Evolutionary conservation across 441 rosid genomes (phyloP).

Genomic region (Arabidopsis hybrid): DNA sequence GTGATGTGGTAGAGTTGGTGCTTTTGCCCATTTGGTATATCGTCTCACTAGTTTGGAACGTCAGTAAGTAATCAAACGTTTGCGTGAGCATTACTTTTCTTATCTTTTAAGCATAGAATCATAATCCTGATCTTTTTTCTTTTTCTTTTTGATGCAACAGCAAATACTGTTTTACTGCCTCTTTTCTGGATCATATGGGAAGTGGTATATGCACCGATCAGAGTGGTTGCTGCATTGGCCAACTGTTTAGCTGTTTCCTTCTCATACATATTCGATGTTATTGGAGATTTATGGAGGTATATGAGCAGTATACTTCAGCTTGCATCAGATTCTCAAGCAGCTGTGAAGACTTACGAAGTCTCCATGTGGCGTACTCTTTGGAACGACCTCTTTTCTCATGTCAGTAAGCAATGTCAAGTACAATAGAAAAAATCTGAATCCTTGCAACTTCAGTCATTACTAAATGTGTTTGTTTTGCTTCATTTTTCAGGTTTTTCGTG

Average conservation of each 20-base stretch:
- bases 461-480: conserved; percentile 16
- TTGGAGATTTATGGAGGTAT: conserved; percentile 63
- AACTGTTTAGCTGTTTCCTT: conserved; percentile 54
- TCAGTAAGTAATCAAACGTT: conserved; percentile 54
- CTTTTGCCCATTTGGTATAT: conserved; percentile 67
- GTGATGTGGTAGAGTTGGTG: conserved; percentile 58
- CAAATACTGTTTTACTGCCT: conserved; percentile 63
- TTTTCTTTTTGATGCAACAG: conserved; percentile 50
- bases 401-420: conserved; percentile 42
- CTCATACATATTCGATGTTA: conserved; percentile 49
- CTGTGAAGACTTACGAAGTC: conserved; percentile 67
- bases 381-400: conserved; percentile 98
- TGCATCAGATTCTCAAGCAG: conserved; percentile 68
- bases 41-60: conserved; percentile 54
- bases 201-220: conserved; percentile 71
- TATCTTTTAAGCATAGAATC: not conserved
- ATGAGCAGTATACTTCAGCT: conserved; percentile 58
- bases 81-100: not conserved
- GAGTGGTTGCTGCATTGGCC: conserved; percentile 61
- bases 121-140: conserved; percentile 5
- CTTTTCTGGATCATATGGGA: conserved; percentile 73
- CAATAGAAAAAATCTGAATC: not conserved
- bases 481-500: conserved; percentile 82
- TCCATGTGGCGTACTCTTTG: conserved; percentile 91
- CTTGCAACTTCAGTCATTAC: conserved; percentile 15